Conservation (phyloP, 805 yeast species). For the Pichia gijzeniarum region DNA sequence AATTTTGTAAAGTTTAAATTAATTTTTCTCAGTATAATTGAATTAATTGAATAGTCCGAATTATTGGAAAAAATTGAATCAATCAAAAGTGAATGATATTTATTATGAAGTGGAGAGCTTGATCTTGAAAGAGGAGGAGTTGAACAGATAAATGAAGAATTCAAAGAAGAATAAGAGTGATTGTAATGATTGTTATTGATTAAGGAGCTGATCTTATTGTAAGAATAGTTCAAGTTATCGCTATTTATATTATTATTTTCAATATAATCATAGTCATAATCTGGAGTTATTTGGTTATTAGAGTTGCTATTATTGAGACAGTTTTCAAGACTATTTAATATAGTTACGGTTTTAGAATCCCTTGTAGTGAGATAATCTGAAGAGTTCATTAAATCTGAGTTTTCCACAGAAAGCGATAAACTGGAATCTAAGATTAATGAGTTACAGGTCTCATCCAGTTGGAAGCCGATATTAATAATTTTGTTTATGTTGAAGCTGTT, state of each 20-base stretch:
- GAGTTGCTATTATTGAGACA: background rate
- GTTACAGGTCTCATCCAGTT: too few relatives aligned
- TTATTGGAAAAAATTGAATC: background rate
- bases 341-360: background rate
- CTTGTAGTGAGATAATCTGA: background rate
- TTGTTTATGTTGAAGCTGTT: too few relatives aligned
- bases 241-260: background rate
- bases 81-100: background rate
- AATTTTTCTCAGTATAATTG: background rate
- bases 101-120: background rate
- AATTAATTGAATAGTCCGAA: background rate
- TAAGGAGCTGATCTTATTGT: background rate
- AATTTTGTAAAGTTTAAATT: background rate
- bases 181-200: background rate
- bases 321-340: too few relatives aligned
- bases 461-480: too few relatives aligned
- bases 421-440: too few relatives aligned
- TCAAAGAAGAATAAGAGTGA: conserved; percentile 6
- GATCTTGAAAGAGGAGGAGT: conserved; percentile 7
- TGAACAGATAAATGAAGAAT: conserved; percentile 3
- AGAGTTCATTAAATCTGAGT: too few relatives aligned
- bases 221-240: conserved; percentile 1
- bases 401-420: too few relatives aligned
- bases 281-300: background rate
- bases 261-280: background rate